Base-by-base conservation (phyloP, 192 early-diverging fungal species). In the Backusella tarrabulga region DNA sequence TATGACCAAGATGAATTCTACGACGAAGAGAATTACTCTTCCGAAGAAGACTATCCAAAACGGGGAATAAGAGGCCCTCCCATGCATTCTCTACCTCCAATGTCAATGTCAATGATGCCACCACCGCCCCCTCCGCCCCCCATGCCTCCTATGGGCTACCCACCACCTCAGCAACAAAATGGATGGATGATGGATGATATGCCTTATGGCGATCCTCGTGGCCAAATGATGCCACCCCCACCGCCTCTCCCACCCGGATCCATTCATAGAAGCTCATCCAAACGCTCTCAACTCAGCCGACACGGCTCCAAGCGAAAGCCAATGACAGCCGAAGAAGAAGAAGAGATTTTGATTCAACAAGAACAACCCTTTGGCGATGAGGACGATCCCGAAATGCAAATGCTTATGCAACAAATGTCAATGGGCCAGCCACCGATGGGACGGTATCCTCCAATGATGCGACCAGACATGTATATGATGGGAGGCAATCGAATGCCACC, bases 161-260 rank as follows among this genome's bases (percentile, higher is more conserved):
- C 35, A 12, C 68, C 54, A 6, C 50, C 50, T 21, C 56, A 63
- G n/a, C 56, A 63, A 26, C 56, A 63, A 63, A 29, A 14, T 63
- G 56, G 56, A 6, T 70, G 68, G 68, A 70, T 70, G 68, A 40
- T 70, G 68, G 68, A 70, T 26, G 56, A 63, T 63, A 63, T 63
- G 23, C 68, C 68, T 35, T 70, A 70, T 70, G 38, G 38, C 11
- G 68, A 70, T 23, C 68, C 67, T 63, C 56, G 56, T 63, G 56
- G 56, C n/a, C 23, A 26, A 3, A 63, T 63, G 56, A 63, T 63
- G 23, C 56, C 56, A 12, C 56, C 56, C 9, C 56, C 56, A 63
- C 56, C 56, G 14, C 56, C 56, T 4, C 54, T 21, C 1, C 56
- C 56, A 3, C 56, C 56, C 1, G 56, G 56, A 14, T 63, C 56